Evolutionary conservation across 805 yeast species (phyloP).

Genomic region (Candida oleophila): DNA sequence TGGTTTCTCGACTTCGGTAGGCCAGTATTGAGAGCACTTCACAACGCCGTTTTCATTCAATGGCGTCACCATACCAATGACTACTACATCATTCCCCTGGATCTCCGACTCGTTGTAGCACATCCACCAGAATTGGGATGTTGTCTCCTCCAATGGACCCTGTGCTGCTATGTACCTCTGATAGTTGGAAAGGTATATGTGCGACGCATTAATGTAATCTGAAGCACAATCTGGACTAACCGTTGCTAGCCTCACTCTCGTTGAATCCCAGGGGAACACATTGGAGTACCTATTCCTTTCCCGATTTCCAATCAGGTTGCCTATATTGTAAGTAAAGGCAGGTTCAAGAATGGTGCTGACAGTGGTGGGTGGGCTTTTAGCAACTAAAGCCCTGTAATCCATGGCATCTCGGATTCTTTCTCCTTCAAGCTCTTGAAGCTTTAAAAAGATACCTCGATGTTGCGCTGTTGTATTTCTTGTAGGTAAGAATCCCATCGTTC

Average conservation of each 20-base stretch:
- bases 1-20: slow-evolving; percentile 15
- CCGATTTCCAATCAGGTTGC: slow-evolving; percentile 1
- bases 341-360: slow-evolving; percentile 1
- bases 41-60: slow-evolving; percentile 40
- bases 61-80: slow-evolving; percentile 50
- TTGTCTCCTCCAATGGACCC: slow-evolving; percentile 51
- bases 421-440: slow-evolving; percentile 6
- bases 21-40: slow-evolving; percentile 47
- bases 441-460: slow-evolving; percentile 1
- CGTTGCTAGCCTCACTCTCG: slow-evolving; percentile 30
- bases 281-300: slow-evolving; percentile 36
- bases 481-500: neutral
- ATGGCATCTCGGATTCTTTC: slow-evolving; percentile 11
- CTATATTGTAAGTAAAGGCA: slow-evolving; percentile 3
- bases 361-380: slow-evolving; percentile 8
- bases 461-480: neutral
- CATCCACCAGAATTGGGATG: slow-evolving; percentile 50
- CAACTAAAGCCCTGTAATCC: neutral
- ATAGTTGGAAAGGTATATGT: slow-evolving; percentile 17
- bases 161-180: slow-evolving; percentile 65
- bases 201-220: slow-evolving; percentile 43
- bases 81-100: slow-evolving; percentile 22
- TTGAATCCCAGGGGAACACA: slow-evolving; percentile 40
- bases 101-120: slow-evolving; percentile 32
- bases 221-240: slow-evolving; percentile 7